Evolutionary conservation across 345 rosid genomes (phyloP).

Genomic region (Eucalyptus pumila): DNA sequence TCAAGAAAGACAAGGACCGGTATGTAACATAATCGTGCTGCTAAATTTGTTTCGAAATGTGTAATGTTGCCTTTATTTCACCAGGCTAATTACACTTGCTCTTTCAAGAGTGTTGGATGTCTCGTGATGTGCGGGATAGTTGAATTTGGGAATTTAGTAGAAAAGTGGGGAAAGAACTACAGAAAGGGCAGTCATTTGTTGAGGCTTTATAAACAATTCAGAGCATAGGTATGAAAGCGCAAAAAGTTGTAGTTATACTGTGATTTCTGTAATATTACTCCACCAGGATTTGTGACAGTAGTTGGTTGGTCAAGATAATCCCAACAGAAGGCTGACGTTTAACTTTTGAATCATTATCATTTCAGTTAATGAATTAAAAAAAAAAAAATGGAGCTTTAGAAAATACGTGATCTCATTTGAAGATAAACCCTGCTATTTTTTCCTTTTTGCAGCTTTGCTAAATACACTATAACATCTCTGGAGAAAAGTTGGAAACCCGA

Average conservation of each 20-base stretch:
- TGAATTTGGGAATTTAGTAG: not conserved
- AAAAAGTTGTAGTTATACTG: not conserved
- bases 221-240: not conserved
- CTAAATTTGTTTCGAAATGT: not conserved
- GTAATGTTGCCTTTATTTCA: not conserved
- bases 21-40: constrained; percentile 11
- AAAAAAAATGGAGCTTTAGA: not conserved
- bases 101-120: not conserved
- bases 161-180: not conserved
- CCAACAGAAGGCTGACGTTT: not conserved
- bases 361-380: not conserved
- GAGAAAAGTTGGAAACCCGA: constrained; percentile 90
- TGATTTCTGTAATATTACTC: not conserved
- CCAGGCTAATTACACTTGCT: not conserved
- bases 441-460: constrained; percentile 52
- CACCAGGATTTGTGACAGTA: not conserved
- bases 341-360: not conserved
- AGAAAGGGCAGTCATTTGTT: not conserved
- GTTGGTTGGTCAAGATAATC: not conserved
- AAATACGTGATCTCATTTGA: not conserved
- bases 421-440: not conserved
- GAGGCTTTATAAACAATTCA: not conserved
- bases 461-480: constrained; percentile 74
- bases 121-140: not conserved
- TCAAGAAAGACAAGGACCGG: constrained; percentile 85